Evolutionary conservation across 2,329 filamentous ascomycete genomes (phyloP).

Genomic region (Penicillium sp.): DNA sequence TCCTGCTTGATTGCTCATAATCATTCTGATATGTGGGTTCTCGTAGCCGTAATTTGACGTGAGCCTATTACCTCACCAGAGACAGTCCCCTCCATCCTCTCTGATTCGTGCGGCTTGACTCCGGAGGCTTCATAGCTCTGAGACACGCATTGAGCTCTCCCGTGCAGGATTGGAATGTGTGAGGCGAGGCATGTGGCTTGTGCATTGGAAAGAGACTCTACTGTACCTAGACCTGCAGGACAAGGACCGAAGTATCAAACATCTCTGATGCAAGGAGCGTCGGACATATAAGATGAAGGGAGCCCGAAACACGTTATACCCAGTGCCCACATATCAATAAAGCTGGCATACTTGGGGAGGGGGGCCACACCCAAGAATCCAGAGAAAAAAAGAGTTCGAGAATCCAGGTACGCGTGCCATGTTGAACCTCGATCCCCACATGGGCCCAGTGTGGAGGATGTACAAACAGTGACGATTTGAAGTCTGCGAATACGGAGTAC

Average conservation of each 20-base stretch:
- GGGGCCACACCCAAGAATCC: not conserved
- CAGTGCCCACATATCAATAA: not conserved
- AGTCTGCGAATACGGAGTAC: not conserved
- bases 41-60: not conserved
- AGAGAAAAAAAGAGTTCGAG: constrained; percentile 1
- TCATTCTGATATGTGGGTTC: not conserved
- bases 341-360: not conserved
- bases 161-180: constrained; percentile 16
- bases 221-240: not conserved
- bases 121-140: not conserved
- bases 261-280: constrained; percentile 15
- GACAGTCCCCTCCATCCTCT: not conserved
- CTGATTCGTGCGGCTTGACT: not conserved
- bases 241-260: constrained; percentile 12
- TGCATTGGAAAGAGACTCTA: constrained; percentile 9
- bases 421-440: constrained; percentile 6
- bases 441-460: constrained; percentile 1
- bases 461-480: not conserved
- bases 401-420: constrained; percentile 6
- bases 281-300: constrained; percentile 7
- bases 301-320: not conserved
- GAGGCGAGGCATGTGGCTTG: constrained; percentile 6
- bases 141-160: not conserved
- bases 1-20: not conserved
- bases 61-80: not conserved